Base-by-base conservation (phyloP, 2,329 filamentous ascomycete genomes). In the Hirsutella rhossiliensis region DNA sequence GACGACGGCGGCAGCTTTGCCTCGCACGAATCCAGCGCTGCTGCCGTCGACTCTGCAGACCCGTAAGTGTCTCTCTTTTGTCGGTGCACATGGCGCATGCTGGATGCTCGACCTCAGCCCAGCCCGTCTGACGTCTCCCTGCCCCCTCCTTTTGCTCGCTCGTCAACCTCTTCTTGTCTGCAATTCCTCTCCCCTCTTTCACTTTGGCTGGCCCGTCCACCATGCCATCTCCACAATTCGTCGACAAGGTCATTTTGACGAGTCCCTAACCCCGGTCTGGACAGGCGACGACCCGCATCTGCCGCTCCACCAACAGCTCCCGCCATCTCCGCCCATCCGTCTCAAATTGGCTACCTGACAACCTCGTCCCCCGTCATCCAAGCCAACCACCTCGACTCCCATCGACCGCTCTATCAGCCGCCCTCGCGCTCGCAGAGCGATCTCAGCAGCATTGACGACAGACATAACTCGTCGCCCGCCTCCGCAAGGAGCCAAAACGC, bases 281-380 rank as follows among this genome's bases (percentile, higher is more conserved):
- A 18, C 38, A 40, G 41, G 28, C 17, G 4, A 20, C 44, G 43
- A 47, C 44, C 44, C 48, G 42, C 54, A 40, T 38, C 42, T 17
- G 40, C 45, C 48, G 54, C 55, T 50, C 52, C 57, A 43, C 49
- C 47, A 44, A 49, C 49, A 47, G 47, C 50, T 51, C 57, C 51
- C 43, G 52, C 54, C 48, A 50, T 57, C 45, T 75, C 75, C 38
- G 67, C 73, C 27, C 76, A 78, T 59, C 74, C 78, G 43, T 82
- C 82, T 30, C 80, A 84, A 54, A 71, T 76, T 55, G 79, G 78
- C 49, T 78, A 83, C 59, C 67, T 83, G 47, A 84, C 82, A 41
- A 77, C 78, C 30, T 83, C 81, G 28, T 84, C 82, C 19, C 78
- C 82, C 29, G 62, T 82, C 46, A 73, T 84, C 42, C 78, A 81